Base-by-base conservation (phyloP, 805 yeast genomes). In the Tetrapisispora arboricola region DNA sequence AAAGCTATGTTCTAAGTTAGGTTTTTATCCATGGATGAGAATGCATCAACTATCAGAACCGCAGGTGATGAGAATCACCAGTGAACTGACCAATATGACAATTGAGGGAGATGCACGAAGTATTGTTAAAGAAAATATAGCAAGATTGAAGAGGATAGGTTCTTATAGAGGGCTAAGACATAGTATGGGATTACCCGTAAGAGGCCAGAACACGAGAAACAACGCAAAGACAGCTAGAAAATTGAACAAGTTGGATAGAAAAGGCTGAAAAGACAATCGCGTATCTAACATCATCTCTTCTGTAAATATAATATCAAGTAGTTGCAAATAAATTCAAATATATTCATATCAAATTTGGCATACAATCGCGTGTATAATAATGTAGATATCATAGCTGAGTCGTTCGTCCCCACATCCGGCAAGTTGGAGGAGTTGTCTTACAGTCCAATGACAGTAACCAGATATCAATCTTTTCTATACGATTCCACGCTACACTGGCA, bases 11-110 rank as follows among this genome's bases (percentile, higher is more conserved):
- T 79, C 96, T 30, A 85, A 78, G 57, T 75, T 90, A 18, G 96
- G 95, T 10, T 74, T 92, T 44, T 90, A 88, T 57, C 97, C 97
- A 35, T 70, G 74, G 58, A 88, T 90, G 94, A 77, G 95, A 65
- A 81, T 88, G 84, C 92, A 84, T 60, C 95, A 92, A 63, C 73
- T 92, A 29, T 69, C 82, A 22, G 97, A 92, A 63, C 84, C 86
- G 21, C 94, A 87, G 53, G 72, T 87, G 34, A 73, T 90, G 75
- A 76, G 83, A 27, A 70, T 92, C 34, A 82, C 95, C 29, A 90
- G 87, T 60, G 96, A 92, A 60, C 70, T 92, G 37, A 76, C 94
- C 1, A 81, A 77, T 31, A 71, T 84, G 72, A 76, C 84, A 10
- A 82, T 90, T 38, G 97, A 88, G 56, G 85, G 86, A 38, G 81